Base-by-base conservation (phyloP, 2,329 filamentous ascomycete species). In the Conoideocrella luteorostrata region DNA sequence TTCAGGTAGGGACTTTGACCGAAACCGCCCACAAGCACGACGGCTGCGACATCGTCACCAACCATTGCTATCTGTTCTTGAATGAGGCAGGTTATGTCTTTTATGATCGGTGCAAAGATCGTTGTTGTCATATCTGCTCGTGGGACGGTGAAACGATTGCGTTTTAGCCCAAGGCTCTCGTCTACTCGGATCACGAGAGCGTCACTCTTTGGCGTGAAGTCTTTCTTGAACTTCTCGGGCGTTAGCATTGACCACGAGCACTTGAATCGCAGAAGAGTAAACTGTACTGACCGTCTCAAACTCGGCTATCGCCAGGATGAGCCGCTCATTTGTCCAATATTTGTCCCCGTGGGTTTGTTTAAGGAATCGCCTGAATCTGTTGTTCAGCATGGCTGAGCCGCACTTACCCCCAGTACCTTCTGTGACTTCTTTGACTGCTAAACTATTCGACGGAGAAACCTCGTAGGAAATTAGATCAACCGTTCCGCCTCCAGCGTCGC, bases 71-170 rank as follows among this genome's bases (percentile, higher is more conserved):
- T 59, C 42, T 66, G 63, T 38, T 66, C 69, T 30, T 66, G 62
- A 37, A 73, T 64, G 4, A 69, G 62, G 3, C 64, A 63, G 3
- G 65, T 56, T n/a, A 67, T 60, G 17, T 68, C 58, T 61, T 59
- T 75, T 62, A 52, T 68, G 51, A 66, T 65, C 5, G 63, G 63
- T 4, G 62, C 60, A 44, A 65, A 64, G 11, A 66, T 62, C 77
- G 53, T 69, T 74, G 61, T 84, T 76, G 54, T 88, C 84, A 63
- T 90, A 76, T 33, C 58, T 80, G 84, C 41, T 60, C 77, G 56
- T n/a, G 63, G 43, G 50, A 66, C 57, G 2, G 57, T 62, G 43
- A 50, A 56, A 23, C 50, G 52, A 22, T 63, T 59, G 32, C 61
- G 56, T 24, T 49, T 54, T 15, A 65, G 39, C 3, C 62, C 61